A percentile compares a stretch with the other conserved stretches of the same genome.
These are phyloP conservation scores for Vickermania ingenoplastis DNA, from an alignment of 208 protist species.

Conservation along the genomic window DNA sequence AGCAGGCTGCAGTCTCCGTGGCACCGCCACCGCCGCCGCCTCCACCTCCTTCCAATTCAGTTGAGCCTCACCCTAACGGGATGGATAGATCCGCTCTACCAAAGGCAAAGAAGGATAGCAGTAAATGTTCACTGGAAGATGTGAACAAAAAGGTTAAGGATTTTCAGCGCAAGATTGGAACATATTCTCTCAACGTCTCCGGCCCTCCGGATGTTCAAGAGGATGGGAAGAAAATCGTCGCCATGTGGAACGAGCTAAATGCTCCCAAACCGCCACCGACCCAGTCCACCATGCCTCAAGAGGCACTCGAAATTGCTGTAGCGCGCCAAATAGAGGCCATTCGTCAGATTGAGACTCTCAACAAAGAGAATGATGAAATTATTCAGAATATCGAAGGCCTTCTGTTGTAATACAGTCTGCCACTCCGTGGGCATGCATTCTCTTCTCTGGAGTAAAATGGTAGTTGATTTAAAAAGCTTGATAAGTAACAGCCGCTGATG, in stretches of 20 bases:
- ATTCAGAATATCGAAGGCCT: constrained; percentile 46
- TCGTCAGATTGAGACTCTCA: constrained; percentile 38
- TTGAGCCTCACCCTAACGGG: background rate
- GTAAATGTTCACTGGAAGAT: background rate
- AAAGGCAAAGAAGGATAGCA: background rate
- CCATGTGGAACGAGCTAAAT: constrained; percentile 72
- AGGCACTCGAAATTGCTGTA: constrained; percentile 74
- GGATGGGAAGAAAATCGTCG: constrained; percentile 51
- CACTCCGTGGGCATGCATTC: too few relatives aligned
- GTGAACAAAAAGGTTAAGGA: background rate
- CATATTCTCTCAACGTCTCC: constrained; percentile 44
- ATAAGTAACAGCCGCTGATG: too few relatives aligned
- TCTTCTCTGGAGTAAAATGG: too few relatives aligned
- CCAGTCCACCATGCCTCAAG: constrained; percentile 35
- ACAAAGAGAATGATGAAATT: constrained; percentile 53
- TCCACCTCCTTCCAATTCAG: constrained; percentile 1
- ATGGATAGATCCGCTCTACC: constrained; percentile 2
- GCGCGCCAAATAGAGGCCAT: constrained; percentile 59
- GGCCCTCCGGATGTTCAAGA: constrained; percentile 7
- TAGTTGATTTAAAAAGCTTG: too few relatives aligned
- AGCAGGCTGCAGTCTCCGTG: background rate
- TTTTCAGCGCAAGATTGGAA: constrained; percentile 51
- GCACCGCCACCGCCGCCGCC: constrained; percentile 4
- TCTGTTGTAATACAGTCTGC: constrained; percentile 22
- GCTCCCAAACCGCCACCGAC: constrained; percentile 26